Evolutionary conservation across 495 filamentous ascomycete genomes (phyloP), one percentile per base, ranked within the genome.

Genomic region (Tuber indicum): DNA sequence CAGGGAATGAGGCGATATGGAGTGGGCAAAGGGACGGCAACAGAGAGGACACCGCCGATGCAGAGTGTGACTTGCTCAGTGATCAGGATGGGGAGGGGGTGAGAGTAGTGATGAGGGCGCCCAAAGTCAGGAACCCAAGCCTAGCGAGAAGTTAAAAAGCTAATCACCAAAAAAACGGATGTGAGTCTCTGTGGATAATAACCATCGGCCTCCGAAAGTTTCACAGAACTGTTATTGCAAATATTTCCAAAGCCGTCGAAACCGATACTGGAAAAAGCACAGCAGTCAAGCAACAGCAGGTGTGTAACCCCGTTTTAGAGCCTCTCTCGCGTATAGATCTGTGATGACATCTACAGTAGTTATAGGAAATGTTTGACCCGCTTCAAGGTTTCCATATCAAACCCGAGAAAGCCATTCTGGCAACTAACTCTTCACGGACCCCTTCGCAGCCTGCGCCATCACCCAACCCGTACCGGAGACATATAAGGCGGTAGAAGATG

Each of bases 381-480:
- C 88, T 98, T 5, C 88, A 98, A 41, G 93, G 96, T 84, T 88
- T 91, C 39, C 90, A 95, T 12, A 97, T 99, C 81, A 91, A 93
- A 75, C 85, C 98, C 12, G 95, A 98, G 81, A 97, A 97, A 84
- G 92, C 92, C 5, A 85, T 99, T 21, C 88, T 93, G 21, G 91
- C 92, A 3, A 88, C 91, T 26, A 97, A 98, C 82, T 91, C 93
- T 8, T 88, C 97, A 73, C 83, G 87, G 21, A 81, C 78, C 26
- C 3, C 72, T 6, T 75, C 77, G 5, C 47, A 23, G 47, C 47
- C 4, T 23, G 5, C 17, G 76, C 76, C 1, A 71, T 72, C n/a
- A 62, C 74, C 79, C 79, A 36, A 49, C 47, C 4, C 19, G 72
- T 47, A 32, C 43, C 72, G 32, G 77, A 75, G 23, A 70, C 85